Conservation (phyloP, 1,284 basidiomycete species). For the Trichosporon sp. region DNA sequence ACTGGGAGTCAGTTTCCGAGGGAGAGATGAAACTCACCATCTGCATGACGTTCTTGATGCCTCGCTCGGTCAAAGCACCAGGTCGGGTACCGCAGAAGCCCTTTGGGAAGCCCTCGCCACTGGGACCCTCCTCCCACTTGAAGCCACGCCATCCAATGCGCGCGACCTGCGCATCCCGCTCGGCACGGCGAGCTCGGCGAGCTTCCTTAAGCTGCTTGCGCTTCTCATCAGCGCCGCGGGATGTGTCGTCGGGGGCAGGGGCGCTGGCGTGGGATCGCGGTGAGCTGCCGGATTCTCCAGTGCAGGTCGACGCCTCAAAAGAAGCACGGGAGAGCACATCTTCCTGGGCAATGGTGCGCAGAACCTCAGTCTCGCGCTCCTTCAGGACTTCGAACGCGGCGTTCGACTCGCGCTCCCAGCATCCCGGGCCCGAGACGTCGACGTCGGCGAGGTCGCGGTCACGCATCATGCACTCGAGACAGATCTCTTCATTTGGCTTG, state of each 20-base stretch:
- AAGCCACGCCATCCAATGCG: slow-evolving; percentile 46
- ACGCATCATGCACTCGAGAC: slow-evolving; percentile 97
- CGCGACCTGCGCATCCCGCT: slow-evolving; percentile 24
- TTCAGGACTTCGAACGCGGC: slow-evolving; percentile 72
- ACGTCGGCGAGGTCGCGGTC: slow-evolving; percentile 98
- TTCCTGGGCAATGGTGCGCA: slow-evolving; percentile 23
- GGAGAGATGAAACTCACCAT: slow-evolving; percentile 61
- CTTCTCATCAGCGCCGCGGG: slow-evolving; percentile 1
- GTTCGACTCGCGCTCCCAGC: slow-evolving; percentile 91
- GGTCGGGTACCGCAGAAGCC: slow-evolving; percentile 56
- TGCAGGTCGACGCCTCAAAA: slow-evolving; percentile 13
- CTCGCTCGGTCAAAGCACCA: slow-evolving; percentile 68
- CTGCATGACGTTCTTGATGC: slow-evolving; percentile 78
- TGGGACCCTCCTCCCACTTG: slow-evolving; percentile 42
- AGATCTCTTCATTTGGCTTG: slow-evolving; percentile 62
- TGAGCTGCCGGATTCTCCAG: slow-evolving; percentile 7
- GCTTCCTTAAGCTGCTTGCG: slow-evolving; percentile 16
- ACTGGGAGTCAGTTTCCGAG: slow-evolving; percentile 35
- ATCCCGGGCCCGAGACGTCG: slow-evolving; percentile 73
- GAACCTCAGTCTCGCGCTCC: slow-evolving; percentile 58
- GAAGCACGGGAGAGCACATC: slow-evolving; percentile 8
- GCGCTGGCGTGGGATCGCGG: slow-evolving; percentile 13
- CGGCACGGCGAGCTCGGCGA: slow-evolving; percentile 23
- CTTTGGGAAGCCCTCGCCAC: slow-evolving; percentile 40
- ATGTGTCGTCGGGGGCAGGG: slow-evolving; percentile 3